Conservation (phyloP, 257 asterid genomes). For the Penstemon davidsonii region DNA sequence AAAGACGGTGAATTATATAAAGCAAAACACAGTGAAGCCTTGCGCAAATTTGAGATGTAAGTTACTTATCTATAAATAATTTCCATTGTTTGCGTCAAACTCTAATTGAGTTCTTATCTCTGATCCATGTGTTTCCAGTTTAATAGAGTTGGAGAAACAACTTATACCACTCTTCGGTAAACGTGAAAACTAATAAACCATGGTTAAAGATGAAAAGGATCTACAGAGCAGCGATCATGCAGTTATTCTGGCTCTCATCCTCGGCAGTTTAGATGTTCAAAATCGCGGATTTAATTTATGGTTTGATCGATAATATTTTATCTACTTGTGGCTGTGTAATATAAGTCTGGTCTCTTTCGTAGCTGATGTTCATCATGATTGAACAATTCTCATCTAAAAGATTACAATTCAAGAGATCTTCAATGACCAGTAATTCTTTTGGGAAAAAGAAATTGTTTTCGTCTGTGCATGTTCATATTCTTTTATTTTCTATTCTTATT, state of each 20-base stretch:
- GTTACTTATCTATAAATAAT: conserved; percentile 28
- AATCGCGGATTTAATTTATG: not conserved
- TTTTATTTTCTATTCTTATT: too few species aligned
- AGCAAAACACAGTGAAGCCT: conserved; percentile 80
- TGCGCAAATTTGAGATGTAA: conserved; percentile 73
- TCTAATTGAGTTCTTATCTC: conserved; percentile 15
- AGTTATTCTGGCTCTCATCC: conserved; percentile 7
- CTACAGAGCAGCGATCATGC: not conserved
- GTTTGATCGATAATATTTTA: conserved; percentile 6
- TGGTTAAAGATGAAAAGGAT: too few species aligned
- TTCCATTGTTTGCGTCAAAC: too few species aligned
- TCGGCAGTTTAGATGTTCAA: conserved; percentile 14
- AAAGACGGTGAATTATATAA: conserved; percentile 69
- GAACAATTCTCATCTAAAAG: not conserved
- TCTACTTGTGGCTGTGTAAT: conserved; percentile 21
- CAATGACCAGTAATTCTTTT: not conserved
- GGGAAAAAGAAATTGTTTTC: not conserved
- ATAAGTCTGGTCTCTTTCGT: not conserved
- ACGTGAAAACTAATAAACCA: conserved; percentile 25
- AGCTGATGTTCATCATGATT: not conserved
- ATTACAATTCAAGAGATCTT: not conserved
- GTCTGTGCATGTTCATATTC: not conserved
- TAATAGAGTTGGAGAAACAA: conserved; percentile 88
- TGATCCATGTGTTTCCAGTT: conserved; percentile 42
- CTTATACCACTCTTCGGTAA: conserved; percentile 59